Evolutionary conservation across 2,329 filamentous ascomycete genomes (phyloP).

Genomic region (Alternaria sp.): DNA sequence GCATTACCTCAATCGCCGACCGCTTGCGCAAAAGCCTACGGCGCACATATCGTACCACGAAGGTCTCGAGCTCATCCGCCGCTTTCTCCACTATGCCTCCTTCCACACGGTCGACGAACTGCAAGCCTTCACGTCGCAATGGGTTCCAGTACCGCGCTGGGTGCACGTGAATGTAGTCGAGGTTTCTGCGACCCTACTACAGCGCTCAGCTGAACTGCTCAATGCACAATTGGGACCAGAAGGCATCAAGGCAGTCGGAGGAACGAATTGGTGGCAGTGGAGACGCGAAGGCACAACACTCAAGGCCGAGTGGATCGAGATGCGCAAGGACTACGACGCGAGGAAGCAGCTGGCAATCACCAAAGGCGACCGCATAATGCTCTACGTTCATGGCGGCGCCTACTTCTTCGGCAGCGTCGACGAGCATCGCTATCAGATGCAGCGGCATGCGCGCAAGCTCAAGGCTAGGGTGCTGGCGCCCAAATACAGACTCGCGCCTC

Average conservation of each 20-base stretch:
- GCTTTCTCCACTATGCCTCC: conserved; percentile 84
- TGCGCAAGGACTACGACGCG: conserved; percentile 80
- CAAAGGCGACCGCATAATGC: conserved; percentile 76
- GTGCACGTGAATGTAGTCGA: conserved; percentile 75
- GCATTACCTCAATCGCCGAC: conserved; percentile 86
- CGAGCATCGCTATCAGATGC: conserved; percentile 97
- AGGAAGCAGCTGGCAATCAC: conserved; percentile 65
- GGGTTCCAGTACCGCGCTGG: conserved; percentile 90
- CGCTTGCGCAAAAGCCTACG: conserved; percentile 78
- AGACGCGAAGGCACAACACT: conserved; percentile 67
- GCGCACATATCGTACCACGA: conserved; percentile 94
- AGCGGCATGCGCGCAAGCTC: conserved; percentile 91
- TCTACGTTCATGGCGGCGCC: conserved; percentile 92
- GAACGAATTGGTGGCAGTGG: conserved; percentile 79
- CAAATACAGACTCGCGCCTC: conserved; percentile 84
- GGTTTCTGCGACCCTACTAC: conserved; percentile 70
- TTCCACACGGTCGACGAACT: conserved; percentile 92
- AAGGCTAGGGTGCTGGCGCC: conserved; percentile 88
- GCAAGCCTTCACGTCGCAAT: conserved; percentile 88
- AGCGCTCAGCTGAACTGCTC: conserved; percentile 69
- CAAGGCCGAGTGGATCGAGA: conserved; percentile 94
- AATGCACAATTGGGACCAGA: conserved; percentile 77
- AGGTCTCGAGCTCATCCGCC: conserved; percentile 83
- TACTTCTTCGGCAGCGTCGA: conserved; percentile 97
- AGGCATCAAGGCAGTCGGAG: conserved; percentile 80